Percentiles rank a stretch among this genome's conserved stretches.
Conservation (phyloP, 179 eudicot genomes). For the Patellifolia procumbens region DNA sequence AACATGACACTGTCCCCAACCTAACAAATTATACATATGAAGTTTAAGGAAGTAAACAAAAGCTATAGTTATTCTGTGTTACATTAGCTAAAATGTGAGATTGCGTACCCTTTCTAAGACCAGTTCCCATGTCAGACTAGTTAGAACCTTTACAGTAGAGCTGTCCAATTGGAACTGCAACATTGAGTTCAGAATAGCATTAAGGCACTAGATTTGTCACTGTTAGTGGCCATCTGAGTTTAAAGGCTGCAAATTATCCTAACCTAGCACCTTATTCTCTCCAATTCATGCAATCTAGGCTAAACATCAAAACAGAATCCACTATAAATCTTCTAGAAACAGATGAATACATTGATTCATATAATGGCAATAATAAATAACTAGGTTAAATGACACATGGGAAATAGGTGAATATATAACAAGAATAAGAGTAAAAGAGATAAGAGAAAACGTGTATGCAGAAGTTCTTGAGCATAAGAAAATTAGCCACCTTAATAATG, state of each 20-base stretch:
- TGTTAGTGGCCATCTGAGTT: not conserved
- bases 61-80: not conserved
- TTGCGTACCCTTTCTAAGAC: constrained; percentile 57
- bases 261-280: not conserved
- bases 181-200: constrained; percentile 33
- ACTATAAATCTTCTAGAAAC: not conserved
- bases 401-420: too few relatives aligned
- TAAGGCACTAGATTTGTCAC: not conserved
- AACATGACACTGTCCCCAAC: constrained; percentile 76
- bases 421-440: too few relatives aligned
- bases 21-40: constrained; percentile 36
- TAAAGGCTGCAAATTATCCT: not conserved
- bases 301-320: not conserved
- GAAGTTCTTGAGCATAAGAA: too few relatives aligned
- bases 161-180: constrained; percentile 48
- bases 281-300: not conserved
- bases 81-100: constrained; percentile 1
- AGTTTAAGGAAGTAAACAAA: constrained; percentile 3
- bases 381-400: too few relatives aligned
- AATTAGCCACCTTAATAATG: too few relatives aligned
- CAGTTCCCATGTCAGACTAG: constrained; percentile 59
- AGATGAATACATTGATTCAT: not conserved
- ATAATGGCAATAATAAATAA: too few relatives aligned
- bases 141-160: constrained; percentile 49
- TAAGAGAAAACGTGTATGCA: too few relatives aligned